Percentiles rank a stretch among this genome's conserved stretches.
phyloP scores from a whole-genome alignment of 1,139 yeast genomes.

The Hanseniaspora uvarum region DNA sequence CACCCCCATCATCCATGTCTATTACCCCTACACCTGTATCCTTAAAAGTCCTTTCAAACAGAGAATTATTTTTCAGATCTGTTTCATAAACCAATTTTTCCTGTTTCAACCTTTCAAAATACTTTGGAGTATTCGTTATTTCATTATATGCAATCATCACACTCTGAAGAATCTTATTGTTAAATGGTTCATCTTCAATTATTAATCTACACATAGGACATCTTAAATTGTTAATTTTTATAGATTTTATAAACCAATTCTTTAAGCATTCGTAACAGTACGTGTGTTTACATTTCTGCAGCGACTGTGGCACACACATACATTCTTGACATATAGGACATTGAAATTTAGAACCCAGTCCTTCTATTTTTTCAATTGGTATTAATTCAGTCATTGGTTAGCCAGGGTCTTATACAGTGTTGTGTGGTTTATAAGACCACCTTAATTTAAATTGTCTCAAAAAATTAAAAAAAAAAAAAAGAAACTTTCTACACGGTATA shows the following conservation, averaged over 20 bases:
- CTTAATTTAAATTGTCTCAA: too few species aligned
- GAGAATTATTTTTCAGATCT: slow-evolving; percentile 32
- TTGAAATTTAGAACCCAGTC: not conserved
- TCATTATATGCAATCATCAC: slow-evolving; percentile 3
- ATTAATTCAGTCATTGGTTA: not conserved
- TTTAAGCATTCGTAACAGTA: slow-evolving; percentile 13
- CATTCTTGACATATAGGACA: slow-evolving; percentile 15
- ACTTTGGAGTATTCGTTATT: not conserved
- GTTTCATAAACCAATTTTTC: slow-evolving; percentile 31
- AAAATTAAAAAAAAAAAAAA: too few species aligned
- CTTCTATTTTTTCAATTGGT: not conserved
- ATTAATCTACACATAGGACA: slow-evolving; percentile 11
- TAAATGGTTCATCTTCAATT: slow-evolving; percentile 12
- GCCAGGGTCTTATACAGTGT: not conserved
- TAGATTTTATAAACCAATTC: slow-evolving; percentile 14
- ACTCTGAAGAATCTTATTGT: slow-evolving; percentile 13
- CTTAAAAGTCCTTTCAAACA: slow-evolving; percentile 45
- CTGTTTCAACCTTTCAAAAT: slow-evolving; percentile 14
- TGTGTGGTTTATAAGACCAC: not conserved
- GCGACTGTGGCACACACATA: slow-evolving; percentile 10
- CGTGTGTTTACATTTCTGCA: slow-evolving; percentile 13
- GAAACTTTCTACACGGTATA: too few species aligned
- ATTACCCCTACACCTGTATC: slow-evolving; percentile 45
- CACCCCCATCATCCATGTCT: slow-evolving; percentile 60
- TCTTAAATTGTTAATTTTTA: slow-evolving; percentile 6